Evolutionary conservation across 2,329 filamentous ascomycete genomes (phyloP), one percentile per base, ranked within the genome.

Genomic region (Metarhizium humberi): DNA sequence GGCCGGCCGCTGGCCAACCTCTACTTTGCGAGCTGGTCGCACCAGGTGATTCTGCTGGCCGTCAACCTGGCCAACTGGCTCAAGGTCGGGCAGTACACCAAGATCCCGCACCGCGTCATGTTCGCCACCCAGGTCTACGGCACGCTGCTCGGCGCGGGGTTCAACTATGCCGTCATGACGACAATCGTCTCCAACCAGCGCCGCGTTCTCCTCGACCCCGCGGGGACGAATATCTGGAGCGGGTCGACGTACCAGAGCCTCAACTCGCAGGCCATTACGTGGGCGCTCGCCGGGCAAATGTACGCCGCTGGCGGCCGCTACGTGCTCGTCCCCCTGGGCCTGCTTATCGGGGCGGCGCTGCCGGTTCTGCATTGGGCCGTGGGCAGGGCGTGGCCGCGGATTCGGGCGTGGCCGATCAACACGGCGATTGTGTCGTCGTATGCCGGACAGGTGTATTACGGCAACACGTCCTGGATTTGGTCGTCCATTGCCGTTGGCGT

Each of bases 1-100:
- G 75, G 72, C 2, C 73, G 74, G 1, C 78, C 78, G 0, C 60
- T 81, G 4, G 78, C 77, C 2, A 81, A 81, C 64, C 78, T 81
- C 75, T 81, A 81, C 63, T 81, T 81, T 62, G 76, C 79, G 7
- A 75, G 75, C 11, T 82, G 78, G 78, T 82, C 78, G 1, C 80
- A 83, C 65, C 79, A 76, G 42, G 76, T 82, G 51, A 81, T 83
- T 51, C 13, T 55, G 2, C 78, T 78, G 51, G 67, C 72, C 0
- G 75, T 82, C 48, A 76, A 69, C 54, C 67, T 83, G 6, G 77
- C 71, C 42, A 76, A 73, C 50, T 78, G 81, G 58, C 63, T 83
- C 29, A 83, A 83, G 67, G 74, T 82, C 71, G 80, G 80, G 20
- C 77, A 82, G 68, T 83, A 83, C 52, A 51, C 54, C 6, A 69